These are phyloP conservation scores for Mucuna pruriens DNA, from an alignment of 306 rosid species.

Conservation along the genomic window DNA sequence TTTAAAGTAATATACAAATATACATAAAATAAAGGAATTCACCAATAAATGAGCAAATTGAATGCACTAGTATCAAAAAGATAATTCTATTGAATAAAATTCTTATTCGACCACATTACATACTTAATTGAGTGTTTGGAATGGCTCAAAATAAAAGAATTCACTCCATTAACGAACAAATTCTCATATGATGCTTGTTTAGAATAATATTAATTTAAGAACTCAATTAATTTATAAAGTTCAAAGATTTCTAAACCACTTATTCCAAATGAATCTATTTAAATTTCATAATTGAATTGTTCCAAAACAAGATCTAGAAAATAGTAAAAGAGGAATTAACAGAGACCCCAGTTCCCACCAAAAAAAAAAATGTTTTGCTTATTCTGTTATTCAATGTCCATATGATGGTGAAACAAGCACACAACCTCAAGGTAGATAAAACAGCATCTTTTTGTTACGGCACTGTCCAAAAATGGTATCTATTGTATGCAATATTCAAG, in stretches of 20 bases:
- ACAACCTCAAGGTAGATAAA: constrained; percentile 13
- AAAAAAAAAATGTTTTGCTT: background rate
- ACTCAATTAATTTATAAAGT: background rate
- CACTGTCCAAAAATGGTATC: background rate
- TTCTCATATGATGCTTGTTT: background rate
- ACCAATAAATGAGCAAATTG: background rate
- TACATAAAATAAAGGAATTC: background rate
- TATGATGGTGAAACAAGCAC: background rate
- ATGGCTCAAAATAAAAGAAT: background rate
- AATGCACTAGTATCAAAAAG: background rate
- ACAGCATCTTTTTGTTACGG: background rate
- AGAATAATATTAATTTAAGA: background rate
- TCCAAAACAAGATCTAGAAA: background rate
- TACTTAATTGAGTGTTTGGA: background rate
- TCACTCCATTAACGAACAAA: background rate
- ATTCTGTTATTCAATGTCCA: background rate
- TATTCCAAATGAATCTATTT: constrained; percentile 4
- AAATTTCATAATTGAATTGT: background rate
- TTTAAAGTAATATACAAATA: background rate
- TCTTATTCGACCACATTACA: background rate
- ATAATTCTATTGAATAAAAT: background rate
- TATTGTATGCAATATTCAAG: background rate
- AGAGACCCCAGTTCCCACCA: background rate
- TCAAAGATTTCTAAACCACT: constrained; percentile 1
- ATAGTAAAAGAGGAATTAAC: background rate